Base-by-base conservation (phyloP, 805 yeast species). In the Maudiozyma serrabonitensis region DNA sequence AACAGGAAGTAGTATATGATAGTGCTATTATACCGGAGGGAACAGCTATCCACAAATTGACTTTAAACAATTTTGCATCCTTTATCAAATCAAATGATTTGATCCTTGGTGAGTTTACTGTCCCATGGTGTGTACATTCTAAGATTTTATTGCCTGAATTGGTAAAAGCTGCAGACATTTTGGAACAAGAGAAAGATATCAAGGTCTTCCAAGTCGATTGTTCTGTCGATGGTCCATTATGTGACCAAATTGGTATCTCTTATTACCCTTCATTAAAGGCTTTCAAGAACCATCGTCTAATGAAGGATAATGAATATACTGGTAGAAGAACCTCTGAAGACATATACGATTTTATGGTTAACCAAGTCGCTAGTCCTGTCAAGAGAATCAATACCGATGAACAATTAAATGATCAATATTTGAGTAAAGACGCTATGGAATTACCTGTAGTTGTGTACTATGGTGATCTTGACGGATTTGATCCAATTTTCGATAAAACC, bases 101-200 rank as follows among this genome's bases (percentile, higher is more conserved):
- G 57, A 91, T 86, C 16, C 70, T 87, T 49, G 84, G 90, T 19
- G 95, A 87, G 69, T 87, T 87, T 69, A 87, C 83, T 66, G 95
- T 95, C 12, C 95, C 97, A 65, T 90, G 97, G 97, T 90, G 96
- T 75, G 95, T 96, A 11, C 91, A 90, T 73, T 90, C 97, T 73
- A 85, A 88, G 74, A 76, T 76, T 46, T 69, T 87, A 54, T 91
- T 87, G 8, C 95, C 95, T 19, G 82, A 87, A 67, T 84, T 76
- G 56, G 71, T 79, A 45, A 68, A 75, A 56, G 95, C 95, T 45
- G 95, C 95, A 45, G 87, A 90, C 42, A 79, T 59, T n/a, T 74
- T 87, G 64, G 74, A 74, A 11, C 13, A 28, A 46, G 78, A 74
- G 46, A 79, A 84, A 53, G 73, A 76, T 49, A 81, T 85, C 66